Evolutionary conservation across 345 rosid species (phyloP).

Genomic region (Aquilaria yunnanensis): DNA sequence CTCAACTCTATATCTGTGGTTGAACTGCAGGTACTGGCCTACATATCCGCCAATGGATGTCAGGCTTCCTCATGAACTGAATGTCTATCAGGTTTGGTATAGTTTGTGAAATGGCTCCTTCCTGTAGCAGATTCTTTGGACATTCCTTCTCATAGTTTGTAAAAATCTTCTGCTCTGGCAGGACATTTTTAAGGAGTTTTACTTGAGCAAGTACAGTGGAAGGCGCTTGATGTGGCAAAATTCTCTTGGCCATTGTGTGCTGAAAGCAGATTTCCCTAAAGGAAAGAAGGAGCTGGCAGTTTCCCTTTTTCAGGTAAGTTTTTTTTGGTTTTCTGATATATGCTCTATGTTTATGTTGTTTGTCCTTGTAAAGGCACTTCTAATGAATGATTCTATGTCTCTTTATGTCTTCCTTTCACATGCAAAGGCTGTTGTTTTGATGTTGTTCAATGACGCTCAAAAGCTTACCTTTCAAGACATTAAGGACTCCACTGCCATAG

Average conservation of each 20-base stretch:
- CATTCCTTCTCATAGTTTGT: conserved; percentile 1
- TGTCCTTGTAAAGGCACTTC: no score
- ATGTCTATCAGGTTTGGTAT: conserved; percentile 86
- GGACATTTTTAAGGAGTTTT: conserved; percentile 98
- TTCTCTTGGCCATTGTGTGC: conserved; percentile 92
- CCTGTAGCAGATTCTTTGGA: not conserved
- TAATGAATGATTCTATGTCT: no score
- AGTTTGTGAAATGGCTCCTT: conserved; percentile 6
- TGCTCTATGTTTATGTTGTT: not conserved
- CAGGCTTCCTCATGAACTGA: conserved; percentile 95
- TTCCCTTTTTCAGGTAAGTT: conserved; percentile 89
- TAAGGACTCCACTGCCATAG: conserved; percentile 86
- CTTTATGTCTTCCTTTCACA: not conserved
- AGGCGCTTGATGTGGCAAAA: conserved; percentile 99
- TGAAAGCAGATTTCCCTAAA: conserved; percentile 84
- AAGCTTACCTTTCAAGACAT: conserved; percentile 90
- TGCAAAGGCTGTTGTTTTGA: conserved; percentile 81
- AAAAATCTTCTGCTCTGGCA: conserved; percentile 21
- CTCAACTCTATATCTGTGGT: conserved; percentile 14
- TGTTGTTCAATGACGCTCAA: conserved; percentile 93
- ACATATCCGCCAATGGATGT: conserved; percentile 99
- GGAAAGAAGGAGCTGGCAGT: conserved; percentile 97
- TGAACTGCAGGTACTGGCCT: conserved; percentile 88
- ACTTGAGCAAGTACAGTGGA: conserved; percentile 94
- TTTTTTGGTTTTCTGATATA: not conserved